These are phyloP conservation scores for Trichoderma asperelloides DNA, from an alignment of 495 filamentous ascomycete species.

Conservation along the genomic window DNA sequence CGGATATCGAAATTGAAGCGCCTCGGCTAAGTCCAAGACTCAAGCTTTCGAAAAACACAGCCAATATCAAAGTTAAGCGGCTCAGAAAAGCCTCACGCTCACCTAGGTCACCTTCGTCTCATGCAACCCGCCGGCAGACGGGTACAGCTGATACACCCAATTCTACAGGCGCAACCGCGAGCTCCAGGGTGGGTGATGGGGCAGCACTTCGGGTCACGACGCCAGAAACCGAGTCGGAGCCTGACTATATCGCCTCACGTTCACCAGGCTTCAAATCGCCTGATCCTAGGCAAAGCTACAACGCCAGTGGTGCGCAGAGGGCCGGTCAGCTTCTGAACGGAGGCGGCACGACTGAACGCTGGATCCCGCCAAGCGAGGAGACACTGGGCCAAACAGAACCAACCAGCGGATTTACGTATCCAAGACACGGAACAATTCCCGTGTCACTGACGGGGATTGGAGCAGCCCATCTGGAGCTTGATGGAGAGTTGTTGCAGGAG, in stretches of 20 bases:
- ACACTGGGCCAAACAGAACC: neutral
- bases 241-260: neutral
- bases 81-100: neutral
- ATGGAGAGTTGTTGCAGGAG: neutral
- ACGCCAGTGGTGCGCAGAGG: neutral
- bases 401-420: neutral
- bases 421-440: neutral
- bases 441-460: conserved; percentile 2
- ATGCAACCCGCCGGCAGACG: neutral
- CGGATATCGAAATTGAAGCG: neutral
- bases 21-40: neutral
- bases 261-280: neutral
- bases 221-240: neutral
- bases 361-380: neutral
- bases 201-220: neutral
- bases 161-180: neutral
- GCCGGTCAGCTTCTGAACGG: neutral
- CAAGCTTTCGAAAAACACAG: neutral
- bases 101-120: neutral
- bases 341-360: neutral
- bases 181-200: neutral
- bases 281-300: neutral
- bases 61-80: conserved; percentile 3
- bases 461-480: neutral
- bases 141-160: neutral